These are phyloP conservation scores for Zostera marina DNA, from an alignment of 116 monocot species.

Conservation along the genomic window DNA sequence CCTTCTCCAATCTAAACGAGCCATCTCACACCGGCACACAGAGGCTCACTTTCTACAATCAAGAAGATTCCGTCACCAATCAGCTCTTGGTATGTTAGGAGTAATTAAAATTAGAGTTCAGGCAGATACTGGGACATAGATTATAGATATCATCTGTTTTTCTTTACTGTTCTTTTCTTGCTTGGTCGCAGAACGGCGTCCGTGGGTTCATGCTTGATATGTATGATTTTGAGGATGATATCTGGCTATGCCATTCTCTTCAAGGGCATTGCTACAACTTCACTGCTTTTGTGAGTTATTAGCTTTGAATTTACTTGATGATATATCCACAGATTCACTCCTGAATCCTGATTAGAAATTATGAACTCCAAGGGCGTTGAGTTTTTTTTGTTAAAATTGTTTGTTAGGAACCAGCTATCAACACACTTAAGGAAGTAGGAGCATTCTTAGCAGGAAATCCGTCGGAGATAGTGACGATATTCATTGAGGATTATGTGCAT, in stretches of 20 bases:
- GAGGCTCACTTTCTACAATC: conserved; percentile 86
- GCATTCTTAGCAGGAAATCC: conserved; percentile 64
- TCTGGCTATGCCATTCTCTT: conserved; percentile 93
- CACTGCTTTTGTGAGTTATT: conserved; percentile 80
- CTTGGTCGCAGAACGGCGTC: conserved; percentile 51
- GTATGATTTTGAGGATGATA: conserved; percentile 78
- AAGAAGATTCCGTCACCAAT: conserved; percentile 88
- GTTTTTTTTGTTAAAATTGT: background rate
- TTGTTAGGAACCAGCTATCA: conserved; percentile 76
- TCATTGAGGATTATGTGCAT: conserved; percentile 90
- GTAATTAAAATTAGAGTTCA: background rate
- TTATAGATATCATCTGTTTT: background rate
- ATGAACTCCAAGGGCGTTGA: background rate
- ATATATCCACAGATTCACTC: too few species aligned
- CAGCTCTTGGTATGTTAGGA: conserved; percentile 76
- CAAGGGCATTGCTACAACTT: conserved; percentile 93
- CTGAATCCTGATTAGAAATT: too few species aligned
- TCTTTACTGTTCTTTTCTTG: background rate
- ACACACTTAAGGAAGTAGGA: conserved; percentile 85
- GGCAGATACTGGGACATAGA: background rate
- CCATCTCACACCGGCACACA: conserved; percentile 63
- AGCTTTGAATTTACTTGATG: too few species aligned
- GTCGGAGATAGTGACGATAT: conserved; percentile 80
- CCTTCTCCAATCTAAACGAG: conserved; percentile 77
- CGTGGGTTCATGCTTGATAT: conserved; percentile 89